Conservation (phyloP, 2,329 filamentous ascomycete species). For the Botrytis deweyae region DNA sequence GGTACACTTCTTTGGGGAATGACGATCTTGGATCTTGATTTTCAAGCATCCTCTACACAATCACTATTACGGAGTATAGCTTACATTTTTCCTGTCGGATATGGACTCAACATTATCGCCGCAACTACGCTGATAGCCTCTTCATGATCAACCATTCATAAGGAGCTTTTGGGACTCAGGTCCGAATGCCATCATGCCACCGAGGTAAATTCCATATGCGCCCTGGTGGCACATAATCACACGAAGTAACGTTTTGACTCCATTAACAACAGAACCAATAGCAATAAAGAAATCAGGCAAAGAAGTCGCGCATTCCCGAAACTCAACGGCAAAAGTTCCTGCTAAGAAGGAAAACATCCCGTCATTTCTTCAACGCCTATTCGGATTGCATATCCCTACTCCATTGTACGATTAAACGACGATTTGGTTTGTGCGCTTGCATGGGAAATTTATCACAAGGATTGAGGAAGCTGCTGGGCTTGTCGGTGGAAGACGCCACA, state of each 20-base stretch:
- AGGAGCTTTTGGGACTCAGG: constrained; percentile 7
- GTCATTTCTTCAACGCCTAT: constrained; percentile 16
- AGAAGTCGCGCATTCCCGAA: constrained; percentile 20
- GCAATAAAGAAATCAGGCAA: constrained; percentile 5
- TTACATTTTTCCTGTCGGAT: not conserved
- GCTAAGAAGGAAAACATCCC: constrained; percentile 9
- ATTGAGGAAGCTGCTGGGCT: constrained; percentile 17
- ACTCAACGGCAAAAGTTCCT: constrained; percentile 28
- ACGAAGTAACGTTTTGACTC: constrained; percentile 18
- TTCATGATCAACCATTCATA: not conserved
- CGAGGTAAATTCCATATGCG: constrained; percentile 21
- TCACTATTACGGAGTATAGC: not conserved
- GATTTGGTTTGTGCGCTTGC: constrained; percentile 25
- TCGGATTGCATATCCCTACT: constrained; percentile 7
- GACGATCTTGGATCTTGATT: constrained; percentile 29
- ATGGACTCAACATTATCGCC: constrained; percentile 1
- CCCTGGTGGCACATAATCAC: constrained; percentile 24
- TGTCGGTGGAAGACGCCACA: constrained; percentile 19
- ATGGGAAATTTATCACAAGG: constrained; percentile 24
- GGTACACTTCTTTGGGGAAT: constrained; percentile 24
- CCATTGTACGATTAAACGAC: constrained; percentile 6
- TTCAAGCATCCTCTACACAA: constrained; percentile 7
- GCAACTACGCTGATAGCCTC: constrained; percentile 11
- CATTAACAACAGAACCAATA: constrained; percentile 22
- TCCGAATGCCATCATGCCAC: constrained; percentile 21